These are phyloP conservation scores for Lachancea quebecensis DNA, from an alignment of 805 yeast genomes.

Conservation along the genomic window DNA sequence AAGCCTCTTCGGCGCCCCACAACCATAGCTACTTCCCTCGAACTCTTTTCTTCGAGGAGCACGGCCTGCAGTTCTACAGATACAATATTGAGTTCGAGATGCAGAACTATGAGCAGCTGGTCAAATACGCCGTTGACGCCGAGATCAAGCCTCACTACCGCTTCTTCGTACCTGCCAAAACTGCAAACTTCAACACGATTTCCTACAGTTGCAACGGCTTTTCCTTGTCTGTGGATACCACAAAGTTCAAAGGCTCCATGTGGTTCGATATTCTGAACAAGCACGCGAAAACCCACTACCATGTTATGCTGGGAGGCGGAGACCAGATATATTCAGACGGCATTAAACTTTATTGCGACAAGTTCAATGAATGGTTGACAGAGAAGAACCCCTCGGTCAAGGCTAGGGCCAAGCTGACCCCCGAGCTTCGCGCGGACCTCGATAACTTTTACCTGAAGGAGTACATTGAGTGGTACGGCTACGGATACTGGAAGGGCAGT, in stretches of 20 bases:
- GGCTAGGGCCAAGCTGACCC: constrained; percentile 37
- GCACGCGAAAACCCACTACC: constrained; percentile 62
- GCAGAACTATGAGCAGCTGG: constrained; percentile 46
- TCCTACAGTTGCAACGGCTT: constrained; percentile 91
- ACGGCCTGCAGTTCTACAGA: constrained; percentile 56
- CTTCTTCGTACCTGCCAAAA: constrained; percentile 60
- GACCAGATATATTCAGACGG: constrained; percentile 91
- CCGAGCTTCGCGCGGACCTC: constrained; percentile 47
- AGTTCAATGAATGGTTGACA: constrained; percentile 55
- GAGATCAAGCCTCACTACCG: constrained; percentile 40
- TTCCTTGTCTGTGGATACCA: constrained; percentile 63
- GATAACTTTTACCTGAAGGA: constrained; percentile 62
- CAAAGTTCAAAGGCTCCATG: constrained; percentile 60
- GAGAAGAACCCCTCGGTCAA: constrained; percentile 46
- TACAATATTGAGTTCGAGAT: constrained; percentile 50
- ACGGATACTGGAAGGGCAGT: constrained; percentile 75
- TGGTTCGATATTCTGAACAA: constrained; percentile 80
- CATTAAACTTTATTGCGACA: constrained; percentile 50
- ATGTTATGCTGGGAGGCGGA: constrained; percentile 97
- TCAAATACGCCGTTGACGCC: constrained; percentile 54
- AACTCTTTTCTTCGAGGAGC: constrained; percentile 37
- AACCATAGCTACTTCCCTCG: constrained; percentile 42
- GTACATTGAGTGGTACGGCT: constrained; percentile 84
- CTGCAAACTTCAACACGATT: constrained; percentile 71
- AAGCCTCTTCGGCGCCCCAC: constrained; percentile 5